Evolutionary conservation across 768 basidiomycete genomes (phyloP), one percentile per base, ranked within the genome.

Genomic region (Suillus fuscotomentosus): DNA sequence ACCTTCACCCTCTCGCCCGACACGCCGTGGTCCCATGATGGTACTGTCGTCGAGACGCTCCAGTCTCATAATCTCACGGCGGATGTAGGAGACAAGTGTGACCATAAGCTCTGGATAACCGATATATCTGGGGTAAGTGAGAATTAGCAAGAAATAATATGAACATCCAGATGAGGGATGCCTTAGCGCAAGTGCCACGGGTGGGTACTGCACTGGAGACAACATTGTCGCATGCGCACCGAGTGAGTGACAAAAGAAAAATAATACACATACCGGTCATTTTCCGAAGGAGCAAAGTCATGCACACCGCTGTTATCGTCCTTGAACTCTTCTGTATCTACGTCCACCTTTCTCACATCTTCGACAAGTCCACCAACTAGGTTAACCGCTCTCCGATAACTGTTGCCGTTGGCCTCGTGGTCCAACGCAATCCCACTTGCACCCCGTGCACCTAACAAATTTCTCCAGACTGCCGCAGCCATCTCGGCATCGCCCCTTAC

Each of bases 381-480:
- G 69, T 92, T 91, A 38, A 92, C 83, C 0, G 87, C 78, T 8
- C 89, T 84, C 42, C 88, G 78, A 77, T 86, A 91, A 20, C 47
- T 71, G 50, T 57, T 63, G 22, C 54, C 66, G 13, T 41, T 65
- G 68, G 56, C 63, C 17, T 34, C 14, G 0, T 39, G 59, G n/a
- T 17, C 61, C 63, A 81, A 81, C 2, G 79, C 80, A 61, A 93
- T 88, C 2, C 90, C 91, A 64, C 83, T 81, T 10, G 91, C 91
- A 6, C 94, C 95, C 14, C 94, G 84, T 1, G 87, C 92, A 9
- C 91, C 94, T 47, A 97, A 88, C 43, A 97, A 71, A 74, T 98
- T 97, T 57, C 97, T 82, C 97, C 97, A 99, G 0, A 97, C 78
- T 1, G 93, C 91, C 15, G 81, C 90, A 0, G 96, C 94, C 76